Evolutionary conservation across 1,284 basidiomycete genomes (phyloP), one percentile per base, ranked within the genome.

Genomic region (Sanghuangporus sanghuang): DNA sequence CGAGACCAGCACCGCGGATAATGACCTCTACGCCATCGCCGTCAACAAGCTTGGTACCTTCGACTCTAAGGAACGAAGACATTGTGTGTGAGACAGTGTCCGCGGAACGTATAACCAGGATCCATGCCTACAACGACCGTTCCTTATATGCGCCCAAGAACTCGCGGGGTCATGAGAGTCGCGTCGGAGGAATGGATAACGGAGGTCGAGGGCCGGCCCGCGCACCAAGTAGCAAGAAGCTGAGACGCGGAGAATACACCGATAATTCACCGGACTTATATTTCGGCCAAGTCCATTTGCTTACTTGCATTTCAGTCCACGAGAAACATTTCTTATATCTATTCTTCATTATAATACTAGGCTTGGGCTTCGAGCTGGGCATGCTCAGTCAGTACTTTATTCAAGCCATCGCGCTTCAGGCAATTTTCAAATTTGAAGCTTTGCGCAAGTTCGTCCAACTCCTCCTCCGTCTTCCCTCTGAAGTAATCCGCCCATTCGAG

Each of bases 381-480:
- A 67, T 76, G 74, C 27, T 75, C 75, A 40, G 72, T 75, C 63
- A 81, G 67, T 49, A 75, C 70, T 59, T 72, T 69, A 66, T 79
- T 80, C 68, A 81, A 69, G 14, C 75, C 77, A 40, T 79, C 78
- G 61, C 79, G 70, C 69, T 80, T 73, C 62, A 76, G 67, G 69
- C 83, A 85, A 68, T 82, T 81, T 64, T 81, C 81, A 66, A 82
- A 82, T 63, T 77, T 73, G 71, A 87, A 88, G 70, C 81, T 83
- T 66, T 75, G 75, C 0, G 85, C 84, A 5, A 87, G 66, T 54
- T 68, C 75, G 46, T 80, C 78, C 35, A 80, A 69, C 67, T 80
- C 75, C 12, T 44, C 55, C 48, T 70, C 68, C 12, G 68, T 69
- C 66, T 77, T 76, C n/a, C 71, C 77, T 54, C 71, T 65, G 67